A percentile compares a stretch with the other conserved stretches of the same genome.
Evolutionary conservation across 305 asterid genomes (phyloP).

Genomic region (Solanum hybrid): DNA sequence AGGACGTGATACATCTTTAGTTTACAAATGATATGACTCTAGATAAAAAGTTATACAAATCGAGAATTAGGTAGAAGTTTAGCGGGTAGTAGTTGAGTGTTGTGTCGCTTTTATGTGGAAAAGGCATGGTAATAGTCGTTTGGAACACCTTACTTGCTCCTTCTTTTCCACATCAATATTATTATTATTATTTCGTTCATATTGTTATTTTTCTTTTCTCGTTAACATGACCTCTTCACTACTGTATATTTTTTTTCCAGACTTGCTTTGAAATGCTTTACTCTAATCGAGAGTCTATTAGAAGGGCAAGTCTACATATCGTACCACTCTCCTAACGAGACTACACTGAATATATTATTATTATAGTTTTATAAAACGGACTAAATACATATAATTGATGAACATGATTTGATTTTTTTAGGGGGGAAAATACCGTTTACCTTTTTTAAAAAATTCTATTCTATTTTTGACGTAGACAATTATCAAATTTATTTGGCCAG

Average conservation of each 20-base stretch:
- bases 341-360: neutral
- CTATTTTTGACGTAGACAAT: neutral
- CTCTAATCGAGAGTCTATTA: neutral
- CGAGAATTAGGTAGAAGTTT: neutral
- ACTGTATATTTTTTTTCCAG: neutral
- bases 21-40: neutral
- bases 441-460: neutral
- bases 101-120: neutral
- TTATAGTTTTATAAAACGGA: neutral
- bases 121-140: neutral
- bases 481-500: neutral
- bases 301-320: neutral
- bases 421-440: neutral
- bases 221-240: neutral
- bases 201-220: neutral
- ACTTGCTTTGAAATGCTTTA: neutral
- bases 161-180: neutral
- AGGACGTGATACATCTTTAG: no score
- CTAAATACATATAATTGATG: neutral
- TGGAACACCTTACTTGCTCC: neutral
- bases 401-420: neutral
- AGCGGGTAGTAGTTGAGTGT: neutral
- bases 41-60: neutral
- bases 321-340: rapidly evolving
- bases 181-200: neutral